Evolutionary conservation across 352 stramenopile genomes (phyloP).

Genomic region (Salisapilia sapeloensis): DNA sequence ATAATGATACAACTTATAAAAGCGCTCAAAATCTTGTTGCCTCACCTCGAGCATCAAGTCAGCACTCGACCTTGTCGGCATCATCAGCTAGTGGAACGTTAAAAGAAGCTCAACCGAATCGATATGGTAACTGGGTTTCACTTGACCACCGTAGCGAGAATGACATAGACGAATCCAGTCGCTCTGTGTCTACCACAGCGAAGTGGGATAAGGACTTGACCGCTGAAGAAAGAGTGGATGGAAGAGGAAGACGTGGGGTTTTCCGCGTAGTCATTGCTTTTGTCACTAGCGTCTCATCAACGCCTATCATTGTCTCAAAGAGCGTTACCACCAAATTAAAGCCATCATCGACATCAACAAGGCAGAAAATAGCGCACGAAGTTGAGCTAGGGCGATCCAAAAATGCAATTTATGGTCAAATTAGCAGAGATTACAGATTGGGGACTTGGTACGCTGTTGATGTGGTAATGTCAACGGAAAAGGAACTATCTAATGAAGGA

Average conservation of each 20-base stretch:
- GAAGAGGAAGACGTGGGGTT: conserved; percentile 22
- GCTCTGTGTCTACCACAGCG: conserved; percentile 27
- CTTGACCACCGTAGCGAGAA: conserved; percentile 16
- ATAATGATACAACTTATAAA: conserved; percentile 9
- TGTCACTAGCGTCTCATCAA: conserved; percentile 18
- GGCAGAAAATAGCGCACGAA: conserved; percentile 27
- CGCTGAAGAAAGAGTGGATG: conserved; percentile 14
- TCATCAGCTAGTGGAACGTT: too few relatives aligned
- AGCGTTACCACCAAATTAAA: conserved; percentile 52
- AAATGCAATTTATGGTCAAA: too few relatives aligned
- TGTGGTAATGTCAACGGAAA: too few relatives aligned
- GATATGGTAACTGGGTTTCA: conserved; percentile 9
- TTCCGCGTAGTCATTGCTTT: conserved; percentile 46
- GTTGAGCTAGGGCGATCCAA: too few relatives aligned
- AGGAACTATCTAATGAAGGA: too few relatives aligned
- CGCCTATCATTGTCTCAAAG: conserved; percentile 48
- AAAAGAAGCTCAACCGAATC: background rate
- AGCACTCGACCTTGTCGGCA: conserved; percentile 11
- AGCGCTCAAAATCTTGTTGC: conserved; percentile 22
- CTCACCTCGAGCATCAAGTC: too few relatives aligned
- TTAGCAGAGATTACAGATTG: conserved; percentile 46
- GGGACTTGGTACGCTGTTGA: conserved; percentile 60
- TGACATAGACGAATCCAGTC: conserved; percentile 16
- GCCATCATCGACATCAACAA: conserved; percentile 13
- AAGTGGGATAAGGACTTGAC: conserved; percentile 27